phyloP scores from a whole-genome alignment of 768 basidiomycete genomes.

The Rhizopogon vulgaris region DNA sequence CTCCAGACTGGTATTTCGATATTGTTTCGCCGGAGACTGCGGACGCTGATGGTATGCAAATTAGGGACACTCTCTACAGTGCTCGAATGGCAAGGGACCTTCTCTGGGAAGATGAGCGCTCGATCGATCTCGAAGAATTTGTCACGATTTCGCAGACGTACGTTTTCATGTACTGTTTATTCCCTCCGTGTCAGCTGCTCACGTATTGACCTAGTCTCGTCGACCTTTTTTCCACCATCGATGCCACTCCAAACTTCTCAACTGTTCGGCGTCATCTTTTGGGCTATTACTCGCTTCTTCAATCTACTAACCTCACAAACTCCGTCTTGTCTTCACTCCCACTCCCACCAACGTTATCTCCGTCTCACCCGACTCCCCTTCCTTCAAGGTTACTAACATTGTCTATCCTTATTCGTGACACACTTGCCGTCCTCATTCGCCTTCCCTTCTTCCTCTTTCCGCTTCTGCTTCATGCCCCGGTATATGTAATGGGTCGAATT shows the following conservation, averaged over 20 bases:
- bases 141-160: slow-evolving; percentile 88
- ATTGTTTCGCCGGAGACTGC: slow-evolving; percentile 4
- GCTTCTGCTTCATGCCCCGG: slow-evolving; percentile 75
- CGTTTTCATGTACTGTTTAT: slow-evolving; percentile 23
- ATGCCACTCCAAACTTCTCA: slow-evolving; percentile 53
- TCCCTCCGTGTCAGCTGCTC: slow-evolving; percentile 7
- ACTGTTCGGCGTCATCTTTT: slow-evolving; percentile 65
- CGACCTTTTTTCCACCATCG: slow-evolving; percentile 75
- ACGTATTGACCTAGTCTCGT: slow-evolving; percentile 55
- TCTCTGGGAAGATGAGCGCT: slow-evolving; percentile 80
- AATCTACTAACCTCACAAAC: slow-evolving; percentile 79
- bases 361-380: slow-evolving; percentile 58
- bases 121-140: slow-evolving; percentile 76
- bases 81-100: slow-evolving; percentile 92
- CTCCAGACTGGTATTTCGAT: slow-evolving; percentile 79
- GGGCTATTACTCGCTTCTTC: slow-evolving; percentile 83
- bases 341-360: slow-evolving; percentile 79
- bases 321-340: slow-evolving; percentile 79
- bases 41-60: slow-evolving; percentile 15
- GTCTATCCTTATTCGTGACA: slow-evolving; percentile 70
- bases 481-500: slow-evolving; percentile 74
- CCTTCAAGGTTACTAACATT: slow-evolving; percentile 83
- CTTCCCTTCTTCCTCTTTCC: slow-evolving; percentile 91
- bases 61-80: slow-evolving; percentile 83
- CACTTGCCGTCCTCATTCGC: slow-evolving; percentile 59